These are phyloP conservation scores for Ceratocystiopsis minuta DNA, from an alignment of 2,329 filamentous ascomycete genomes.

Conservation along the genomic window DNA sequence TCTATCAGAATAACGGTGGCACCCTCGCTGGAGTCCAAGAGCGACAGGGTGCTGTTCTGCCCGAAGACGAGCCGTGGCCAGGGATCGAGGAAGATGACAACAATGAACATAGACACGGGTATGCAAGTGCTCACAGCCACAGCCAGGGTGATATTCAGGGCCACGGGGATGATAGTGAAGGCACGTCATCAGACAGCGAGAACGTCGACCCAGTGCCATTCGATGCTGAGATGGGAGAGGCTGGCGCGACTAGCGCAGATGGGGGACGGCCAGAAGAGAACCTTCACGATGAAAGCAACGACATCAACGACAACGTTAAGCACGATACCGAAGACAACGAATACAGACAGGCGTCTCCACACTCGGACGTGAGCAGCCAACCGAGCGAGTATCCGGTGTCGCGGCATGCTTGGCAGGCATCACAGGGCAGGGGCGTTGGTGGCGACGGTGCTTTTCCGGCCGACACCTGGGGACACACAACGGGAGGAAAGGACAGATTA, in stretches of 20 bases:
- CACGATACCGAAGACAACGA: too few species aligned
- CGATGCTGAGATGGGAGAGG: background rate
- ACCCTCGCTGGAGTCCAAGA: too few species aligned
- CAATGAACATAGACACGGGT: conserved; percentile 2
- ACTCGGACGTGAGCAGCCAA: conserved; percentile 26
- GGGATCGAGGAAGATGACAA: conserved; percentile 34
- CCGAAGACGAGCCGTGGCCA: conserved; percentile 38
- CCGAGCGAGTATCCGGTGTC: conserved; percentile 40
- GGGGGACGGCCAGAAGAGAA: background rate
- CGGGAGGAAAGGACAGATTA: too few species aligned
- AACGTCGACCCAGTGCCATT: conserved; percentile 25
- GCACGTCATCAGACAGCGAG: conserved; percentile 27
- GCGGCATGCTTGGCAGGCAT: conserved; percentile 21
- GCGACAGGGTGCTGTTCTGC: conserved; percentile 12
- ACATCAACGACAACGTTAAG: background rate
- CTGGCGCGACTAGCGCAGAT: background rate
- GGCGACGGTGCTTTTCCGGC: background rate
- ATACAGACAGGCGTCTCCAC: background rate
- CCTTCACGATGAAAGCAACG: too few species aligned
- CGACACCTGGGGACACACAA: too few species aligned
- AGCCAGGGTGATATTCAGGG: background rate
- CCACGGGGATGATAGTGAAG: conserved; percentile 1
- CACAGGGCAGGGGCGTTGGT: background rate
- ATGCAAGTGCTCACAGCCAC: background rate
- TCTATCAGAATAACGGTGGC: too few species aligned